Percentiles rank a stretch among this genome's conserved stretches.
Conservation (phyloP, 805 yeast species). For the Debaryomyces castellii region DNA sequence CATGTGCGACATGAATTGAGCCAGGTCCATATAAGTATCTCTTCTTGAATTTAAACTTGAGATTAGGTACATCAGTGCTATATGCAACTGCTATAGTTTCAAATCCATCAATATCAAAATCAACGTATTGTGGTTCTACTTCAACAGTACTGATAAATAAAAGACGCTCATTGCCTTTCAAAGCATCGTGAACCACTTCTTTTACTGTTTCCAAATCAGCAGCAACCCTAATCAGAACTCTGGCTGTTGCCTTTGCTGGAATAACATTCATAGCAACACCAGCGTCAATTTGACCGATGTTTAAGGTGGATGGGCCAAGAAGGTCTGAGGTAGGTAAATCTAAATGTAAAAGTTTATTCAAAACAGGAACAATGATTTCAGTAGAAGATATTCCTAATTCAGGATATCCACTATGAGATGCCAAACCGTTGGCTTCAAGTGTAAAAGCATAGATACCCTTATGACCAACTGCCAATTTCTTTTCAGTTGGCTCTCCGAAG, state of each 20-base stretch:
- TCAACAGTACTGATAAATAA: constrained; percentile 10
- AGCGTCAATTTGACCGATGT: constrained; percentile 55
- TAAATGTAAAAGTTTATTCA: constrained; percentile 43
- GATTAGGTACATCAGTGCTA: constrained; percentile 42
- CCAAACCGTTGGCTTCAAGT: constrained; percentile 50
- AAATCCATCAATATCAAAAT: constrained; percentile 4
- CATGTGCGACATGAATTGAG: constrained; percentile 58
- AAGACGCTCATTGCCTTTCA: constrained; percentile 26
- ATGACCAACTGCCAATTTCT: constrained; percentile 67
- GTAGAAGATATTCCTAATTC: constrained; percentile 65
- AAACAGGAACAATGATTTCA: constrained; percentile 50
- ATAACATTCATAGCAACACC: constrained; percentile 70
- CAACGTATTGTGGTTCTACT: constrained; percentile 1
- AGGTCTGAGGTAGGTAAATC: constrained; percentile 51
- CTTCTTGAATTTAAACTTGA: constrained; percentile 24
- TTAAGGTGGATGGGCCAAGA: constrained; percentile 62
- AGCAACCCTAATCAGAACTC: constrained; percentile 54
- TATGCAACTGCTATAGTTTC: constrained; percentile 46
- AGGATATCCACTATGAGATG: constrained; percentile 72
- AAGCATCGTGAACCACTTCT: constrained; percentile 31
- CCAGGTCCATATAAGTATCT: constrained; percentile 67
- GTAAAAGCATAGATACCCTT: constrained; percentile 53
- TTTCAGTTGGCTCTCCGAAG: constrained; percentile 77
- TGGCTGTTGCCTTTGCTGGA: constrained; percentile 56
- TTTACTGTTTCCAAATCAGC: constrained; percentile 40